Conservation (phyloP, 1,139 yeast species). For the Diutina rugosa region DNA sequence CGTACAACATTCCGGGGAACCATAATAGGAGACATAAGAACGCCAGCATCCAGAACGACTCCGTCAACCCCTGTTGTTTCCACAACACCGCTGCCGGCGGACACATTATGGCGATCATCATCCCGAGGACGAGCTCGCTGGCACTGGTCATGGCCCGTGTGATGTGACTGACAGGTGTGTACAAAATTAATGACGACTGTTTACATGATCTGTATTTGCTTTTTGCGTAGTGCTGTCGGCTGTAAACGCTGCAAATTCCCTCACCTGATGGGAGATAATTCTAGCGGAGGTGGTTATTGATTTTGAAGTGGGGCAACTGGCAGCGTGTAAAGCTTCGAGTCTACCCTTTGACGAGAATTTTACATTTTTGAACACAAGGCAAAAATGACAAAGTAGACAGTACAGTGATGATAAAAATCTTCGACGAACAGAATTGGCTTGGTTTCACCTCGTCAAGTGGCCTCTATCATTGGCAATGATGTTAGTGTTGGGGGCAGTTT, state of each 20-base stretch:
- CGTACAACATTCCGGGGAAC: slow-evolving; percentile 72
- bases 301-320: too few relatives aligned
- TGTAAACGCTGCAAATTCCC: too few relatives aligned
- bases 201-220: too few relatives aligned
- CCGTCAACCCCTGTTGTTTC: slow-evolving; percentile 43
- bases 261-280: too few relatives aligned
- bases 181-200: background rate
- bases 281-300: too few relatives aligned
- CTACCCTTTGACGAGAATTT: background rate
- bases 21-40: slow-evolving; percentile 48
- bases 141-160: background rate
- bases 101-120: slow-evolving; percentile 39
- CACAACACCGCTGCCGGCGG: slow-evolving; percentile 68
- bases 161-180: too few relatives aligned
- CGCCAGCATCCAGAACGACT: slow-evolving; percentile 48
- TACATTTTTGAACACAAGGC: background rate
- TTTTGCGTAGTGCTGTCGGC: too few relatives aligned
- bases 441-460: too few relatives aligned
- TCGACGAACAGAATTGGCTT: too few relatives aligned
- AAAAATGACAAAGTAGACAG: too few relatives aligned
- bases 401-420: too few relatives aligned
- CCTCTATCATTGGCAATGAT: too few relatives aligned
- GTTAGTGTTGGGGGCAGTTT: background rate
- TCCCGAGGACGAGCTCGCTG: slow-evolving; percentile 16
- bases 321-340: background rate